A percentile compares a stretch with the other conserved stretches of the same genome.
Evolutionary conservation across 306 rosid genomes (phyloP).

Genomic region (Lagenaria siceraria): DNA sequence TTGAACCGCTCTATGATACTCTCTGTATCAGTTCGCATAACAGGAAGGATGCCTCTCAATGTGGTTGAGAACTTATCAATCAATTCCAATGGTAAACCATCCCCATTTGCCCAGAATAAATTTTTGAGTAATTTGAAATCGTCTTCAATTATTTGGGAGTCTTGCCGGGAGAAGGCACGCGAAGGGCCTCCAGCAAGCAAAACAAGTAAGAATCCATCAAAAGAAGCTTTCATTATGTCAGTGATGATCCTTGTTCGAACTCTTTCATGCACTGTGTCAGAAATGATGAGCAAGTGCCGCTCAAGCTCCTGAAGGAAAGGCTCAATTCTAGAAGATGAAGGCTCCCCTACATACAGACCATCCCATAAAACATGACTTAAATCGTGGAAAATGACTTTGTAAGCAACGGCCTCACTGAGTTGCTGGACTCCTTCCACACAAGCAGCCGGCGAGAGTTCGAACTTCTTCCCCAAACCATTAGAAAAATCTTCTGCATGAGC

Average conservation of each 20-base stretch:
- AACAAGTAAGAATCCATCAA: conserved; percentile 88
- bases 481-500: conserved; percentile 80
- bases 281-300: conserved; percentile 40
- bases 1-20: conserved; percentile 66
- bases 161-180: conserved; percentile 67
- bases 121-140: conserved; percentile 74
- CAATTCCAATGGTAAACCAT: conserved; percentile 80
- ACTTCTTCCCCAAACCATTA: conserved; percentile 60
- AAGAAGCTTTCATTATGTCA: conserved; percentile 93
- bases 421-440: conserved; percentile 94
- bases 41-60: conserved; percentile 63
- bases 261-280: conserved; percentile 68
- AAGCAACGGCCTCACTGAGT: conserved; percentile 76
- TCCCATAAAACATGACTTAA: conserved; percentile 71
- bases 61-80: conserved; percentile 68
- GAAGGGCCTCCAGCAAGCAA: conserved; percentile 97
- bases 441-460: conserved; percentile 71
- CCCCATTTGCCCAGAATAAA: conserved; percentile 88
- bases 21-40: conserved; percentile 71
- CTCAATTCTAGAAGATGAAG: conserved; percentile 69
- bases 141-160: conserved; percentile 75
- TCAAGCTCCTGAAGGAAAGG: conserved; percentile 77
- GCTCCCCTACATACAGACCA: conserved; percentile 70
- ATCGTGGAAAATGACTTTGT: conserved; percentile 74
- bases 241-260: conserved; percentile 68